A percentile compares a stretch with the other conserved stretches of the same genome.
phyloP scores from a whole-genome alignment of 1,284 basidiomycete species.

The Fomitopsis pinicola region DNA sequence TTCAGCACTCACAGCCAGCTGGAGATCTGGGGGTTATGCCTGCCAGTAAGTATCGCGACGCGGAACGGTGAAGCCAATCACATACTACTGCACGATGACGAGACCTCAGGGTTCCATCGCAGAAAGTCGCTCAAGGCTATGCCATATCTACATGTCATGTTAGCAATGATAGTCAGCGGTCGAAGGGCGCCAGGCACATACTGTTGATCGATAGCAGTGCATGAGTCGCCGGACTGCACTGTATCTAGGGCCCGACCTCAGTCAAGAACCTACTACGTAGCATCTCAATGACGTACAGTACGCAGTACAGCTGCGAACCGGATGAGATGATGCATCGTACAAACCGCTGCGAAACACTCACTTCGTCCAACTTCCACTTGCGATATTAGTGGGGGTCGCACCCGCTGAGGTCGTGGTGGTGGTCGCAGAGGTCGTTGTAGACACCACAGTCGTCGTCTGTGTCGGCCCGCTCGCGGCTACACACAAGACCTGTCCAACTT shows the following conservation, averaged over 20 bases:
- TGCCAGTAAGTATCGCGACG: not conserved
- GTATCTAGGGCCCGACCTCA: not conserved
- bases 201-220: not conserved
- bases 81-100: not conserved
- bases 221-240: not conserved
- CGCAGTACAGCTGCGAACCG: not conserved
- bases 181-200: not conserved
- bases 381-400: not conserved
- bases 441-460: not conserved
- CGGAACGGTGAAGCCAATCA: not conserved
- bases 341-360: not conserved
- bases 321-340: not conserved
- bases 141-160: not conserved
- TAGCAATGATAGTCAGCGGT: no score
- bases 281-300: not conserved
- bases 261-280: not conserved
- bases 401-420: not conserved
- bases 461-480: not conserved
- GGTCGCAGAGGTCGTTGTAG: not conserved
- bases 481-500: not conserved
- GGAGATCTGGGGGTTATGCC: not conserved
- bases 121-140: not conserved
- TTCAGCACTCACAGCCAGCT: not conserved
- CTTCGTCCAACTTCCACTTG: not conserved
- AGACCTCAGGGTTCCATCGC: not conserved